Base-by-base conservation (phyloP, 345 rosid genomes). In the Erucastrum elatum region DNA sequence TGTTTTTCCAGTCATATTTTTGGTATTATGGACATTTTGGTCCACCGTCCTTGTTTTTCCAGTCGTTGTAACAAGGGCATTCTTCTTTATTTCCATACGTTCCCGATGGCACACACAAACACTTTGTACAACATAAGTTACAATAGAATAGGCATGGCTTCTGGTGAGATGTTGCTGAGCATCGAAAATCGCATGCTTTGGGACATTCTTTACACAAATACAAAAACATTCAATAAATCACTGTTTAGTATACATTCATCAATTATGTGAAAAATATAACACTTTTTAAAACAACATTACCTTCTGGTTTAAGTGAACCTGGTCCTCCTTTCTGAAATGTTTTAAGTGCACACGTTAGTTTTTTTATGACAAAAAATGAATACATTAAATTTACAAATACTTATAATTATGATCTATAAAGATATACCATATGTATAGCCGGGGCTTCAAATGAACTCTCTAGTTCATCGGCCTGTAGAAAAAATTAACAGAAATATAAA, bases 41-140 rank as follows among this genome's bases (percentile, higher is more conserved):
- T 46, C 25, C 30, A 21, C 86, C 86, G 58, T 63, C 17, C 15
- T 82, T 25, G 31, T 81, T 82, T 41, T 1, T 81, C 87, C 71
- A 72, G 16, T 83, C 72, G 10, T 71, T 15, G 4, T 84, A 83
- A 17, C 89, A 83, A 64, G 82, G 75, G 6, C 89, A 79, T 53
- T 80, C 89, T 56, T 84, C 84, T 75, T 83, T 84, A 74, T 83
- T 64, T n/a, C 89, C 86, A 65, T 82, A 86, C 1, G 82, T 80
- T 27, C 87, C 87, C 0, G 86, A 78, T 0, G 88, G 88, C 8
- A 84, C 84, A 21, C 86, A 84, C 15, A 84, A 69, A 77, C 82
- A 86, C 74, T 62, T 80, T 0, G 1, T n/a, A 67, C 87, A 86
- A 75, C 87, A 86, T 0, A 37, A 17, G 61, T 70, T 82, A 80